Base-by-base conservation (phyloP, 495 filamentous ascomycete species). In the Usnea hakonensis region DNA sequence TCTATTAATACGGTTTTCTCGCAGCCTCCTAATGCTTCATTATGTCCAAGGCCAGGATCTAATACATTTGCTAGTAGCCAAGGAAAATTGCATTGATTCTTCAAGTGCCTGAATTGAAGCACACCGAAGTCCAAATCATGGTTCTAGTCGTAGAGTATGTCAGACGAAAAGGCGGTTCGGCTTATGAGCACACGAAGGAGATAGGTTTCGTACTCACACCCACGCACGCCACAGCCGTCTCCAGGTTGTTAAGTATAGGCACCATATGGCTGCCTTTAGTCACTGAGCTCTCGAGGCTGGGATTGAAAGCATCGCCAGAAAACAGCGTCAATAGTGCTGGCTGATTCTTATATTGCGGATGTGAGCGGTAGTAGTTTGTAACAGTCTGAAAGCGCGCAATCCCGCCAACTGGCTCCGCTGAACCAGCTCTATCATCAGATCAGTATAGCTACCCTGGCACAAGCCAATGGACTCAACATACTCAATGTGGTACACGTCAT, bases 81-180 rank as follows among this genome's bases (percentile, higher is more conserved):
- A 3, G 91, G 91, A 63, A 96, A 96, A 23, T 78, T 77, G 76
- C 90, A 94, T 68, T 89, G 84, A 7, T 78, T 77, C 10, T 84
- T 80, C 23, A 96, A 74, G 70, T 93, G 78, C 26, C 79, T 81
- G 70, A 90, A 89, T 69, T 95, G 90, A 13, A 77, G 72, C 23
- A 93, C 87, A n/a, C 91, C 91, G 68, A 96, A 96, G 72, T 96
- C 91, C 41, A 96, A 84, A 70, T 96, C 91, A 72, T 96, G 91
- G 70, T 96, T 96, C 82, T 85, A 62, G 11, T 57, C 33, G 32
- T 28, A 35, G 33, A 57, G 58, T 40, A 48, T 38, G 50, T 40
- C 35, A 60, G 52, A 65, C 30, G 21, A 13, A 53, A 64, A 38
- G 57, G 44, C 17, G 35, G 17, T 54, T 2, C 2, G 17, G n/a